Percentiles rank a stretch among this genome's conserved stretches.
These are phyloP conservation scores for Leonotis leonurus DNA, from an alignment of 257 asterid species.

Conservation along the genomic window DNA sequence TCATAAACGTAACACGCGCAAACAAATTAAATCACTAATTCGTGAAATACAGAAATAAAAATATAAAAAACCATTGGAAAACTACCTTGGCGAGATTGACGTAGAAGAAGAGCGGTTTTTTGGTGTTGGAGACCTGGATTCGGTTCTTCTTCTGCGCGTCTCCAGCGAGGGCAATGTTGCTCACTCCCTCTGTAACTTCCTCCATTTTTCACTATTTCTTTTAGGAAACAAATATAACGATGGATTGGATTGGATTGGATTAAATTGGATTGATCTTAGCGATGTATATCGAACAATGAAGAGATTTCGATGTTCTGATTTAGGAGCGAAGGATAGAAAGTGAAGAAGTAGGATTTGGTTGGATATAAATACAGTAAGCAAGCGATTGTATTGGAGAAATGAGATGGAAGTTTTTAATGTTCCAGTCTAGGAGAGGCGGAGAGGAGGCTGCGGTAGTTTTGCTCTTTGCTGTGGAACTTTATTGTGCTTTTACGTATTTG, in stretches of 20 bases:
- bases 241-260: background rate
- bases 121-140: conserved; percentile 70
- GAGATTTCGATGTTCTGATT: background rate
- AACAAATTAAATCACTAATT: background rate
- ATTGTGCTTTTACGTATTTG: background rate
- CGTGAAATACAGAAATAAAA: background rate
- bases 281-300: background rate
- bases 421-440: conserved; percentile 8
- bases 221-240: background rate
- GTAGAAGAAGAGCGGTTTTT: conserved; percentile 65
- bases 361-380: background rate
- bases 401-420: conserved; percentile 2
- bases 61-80: background rate
- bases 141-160: conserved; percentile 54
- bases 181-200: conserved; percentile 48
- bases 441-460: conserved; percentile 17
- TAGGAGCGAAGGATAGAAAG: background rate
- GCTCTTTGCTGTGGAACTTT: background rate
- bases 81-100: conserved; percentile 71
- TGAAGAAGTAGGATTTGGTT: background rate
- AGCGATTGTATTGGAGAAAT: background rate
- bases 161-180: conserved; percentile 34
- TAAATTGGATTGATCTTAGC: conserved; percentile 2
- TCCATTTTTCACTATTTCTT: conserved; percentile 29
- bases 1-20: background rate